phyloP scores from a whole-genome alignment of 768 basidiomycete genomes.

The Suillus fuscotomentosus region DNA sequence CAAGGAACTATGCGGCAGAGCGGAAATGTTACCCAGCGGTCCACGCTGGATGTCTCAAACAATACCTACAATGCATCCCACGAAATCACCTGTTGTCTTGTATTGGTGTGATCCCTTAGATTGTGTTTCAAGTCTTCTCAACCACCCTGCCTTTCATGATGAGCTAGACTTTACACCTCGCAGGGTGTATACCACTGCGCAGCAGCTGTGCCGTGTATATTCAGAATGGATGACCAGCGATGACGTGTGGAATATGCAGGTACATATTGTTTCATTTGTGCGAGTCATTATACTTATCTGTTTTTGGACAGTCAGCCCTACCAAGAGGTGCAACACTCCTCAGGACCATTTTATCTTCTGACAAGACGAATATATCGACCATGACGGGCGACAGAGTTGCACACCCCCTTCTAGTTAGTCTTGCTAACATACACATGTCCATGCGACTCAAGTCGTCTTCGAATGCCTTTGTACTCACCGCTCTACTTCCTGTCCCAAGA shows the following conservation, averaged over 20 bases:
- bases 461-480: slow-evolving; percentile 22
- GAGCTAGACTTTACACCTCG: too few species aligned
- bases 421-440: slow-evolving; percentile 29
- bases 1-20: slow-evolving; percentile 19
- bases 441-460: slow-evolving; percentile 27
- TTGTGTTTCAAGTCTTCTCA: too few species aligned
- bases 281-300: background rate
- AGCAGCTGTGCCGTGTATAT: too few species aligned
- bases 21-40: slow-evolving; percentile 21
- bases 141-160: too few species aligned
- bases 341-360: slow-evolving; percentile 24
- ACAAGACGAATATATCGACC: too few species aligned
- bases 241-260: slow-evolving; percentile 19
- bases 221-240: too few species aligned
- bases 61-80: slow-evolving; percentile 11
- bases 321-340: slow-evolving; percentile 19
- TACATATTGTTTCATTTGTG: background rate
- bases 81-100: slow-evolving; percentile 19
- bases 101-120: background rate
- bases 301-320: slow-evolving; percentile 13
- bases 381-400: too few species aligned
- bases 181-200: too few species aligned
- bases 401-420: too few species aligned
- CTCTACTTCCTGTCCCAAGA: slow-evolving; percentile 11
- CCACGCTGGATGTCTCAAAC: slow-evolving; percentile 20